Evolutionary conservation across 2,329 filamentous ascomycete species (phyloP), one percentile per base, ranked within the genome.

Genomic region (Apiospora malaysiana): DNA sequence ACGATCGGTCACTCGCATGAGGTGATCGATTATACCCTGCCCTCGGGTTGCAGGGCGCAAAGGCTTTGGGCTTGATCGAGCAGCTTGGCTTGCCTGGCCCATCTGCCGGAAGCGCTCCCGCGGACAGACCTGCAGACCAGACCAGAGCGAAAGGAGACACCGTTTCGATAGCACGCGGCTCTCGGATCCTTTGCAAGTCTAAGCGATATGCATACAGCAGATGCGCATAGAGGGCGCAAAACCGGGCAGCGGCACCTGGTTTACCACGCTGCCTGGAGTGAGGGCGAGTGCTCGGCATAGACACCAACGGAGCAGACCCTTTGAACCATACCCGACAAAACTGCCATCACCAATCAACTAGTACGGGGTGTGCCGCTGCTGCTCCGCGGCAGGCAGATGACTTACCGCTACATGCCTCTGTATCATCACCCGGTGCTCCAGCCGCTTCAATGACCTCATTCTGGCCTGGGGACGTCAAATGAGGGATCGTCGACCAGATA

Each of bases 1-100:
- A 32, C 25, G 51, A 59, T 59, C 51, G 51, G 27, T 63, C 56
- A 63, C 56, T 63, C 56, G 56, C 56, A 63, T 63, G 32, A 63
- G 2, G 21, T 5, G 56, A 63, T 63, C 56, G 56, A 63, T 63
- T 21, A 59, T 59, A 59, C 27, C 51, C 51, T 37, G 51, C 9
- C 6, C 10, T 21, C 27, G 16, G 51, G 18, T 18, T 59, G 27
- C 51, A 63, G 27, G 32, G 56, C 2, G n/a, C 32, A 32, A 12
- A 10, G 51, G 51, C 16, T 7, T 63, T 37, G 14, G 21, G 21
- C 56, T 37, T 40, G 32, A 14, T 63, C 27, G 32, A 14, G 56
- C 56, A 63, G 56, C 56, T n/a, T 40, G 32, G 56, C 56, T 23
- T 40, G 56, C 32, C 27, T 21, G 56, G 25, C 12, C 12, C 16